These are phyloP conservation scores for Paxillus ammoniavirescens DNA, from an alignment of 768 basidiomycete species.

Conservation along the genomic window DNA sequence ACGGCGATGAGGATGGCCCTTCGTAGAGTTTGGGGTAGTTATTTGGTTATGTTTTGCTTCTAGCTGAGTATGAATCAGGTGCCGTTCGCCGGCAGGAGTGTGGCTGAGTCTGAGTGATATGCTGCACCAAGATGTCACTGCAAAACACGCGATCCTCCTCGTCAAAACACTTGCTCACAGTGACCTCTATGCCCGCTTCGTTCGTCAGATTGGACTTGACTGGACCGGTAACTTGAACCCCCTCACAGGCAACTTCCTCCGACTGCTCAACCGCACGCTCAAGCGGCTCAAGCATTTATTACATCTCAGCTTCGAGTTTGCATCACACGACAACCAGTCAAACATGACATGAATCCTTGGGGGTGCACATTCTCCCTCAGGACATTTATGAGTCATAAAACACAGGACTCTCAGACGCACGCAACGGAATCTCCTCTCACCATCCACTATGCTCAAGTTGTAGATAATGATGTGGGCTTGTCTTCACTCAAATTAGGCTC, in stretches of 20 bases:
- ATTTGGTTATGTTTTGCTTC: slow-evolving; percentile 28
- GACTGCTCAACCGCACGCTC: slow-evolving; percentile 47
- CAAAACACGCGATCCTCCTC: slow-evolving; percentile 34
- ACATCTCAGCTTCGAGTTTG: slow-evolving; percentile 49
- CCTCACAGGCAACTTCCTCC: slow-evolving; percentile 49
- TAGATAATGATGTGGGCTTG: too few relatives aligned
- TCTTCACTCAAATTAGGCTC: too few relatives aligned
- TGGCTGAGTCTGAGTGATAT: too few relatives aligned
- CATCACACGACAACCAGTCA: slow-evolving; percentile 32
- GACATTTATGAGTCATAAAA: slow-evolving; percentile 37
- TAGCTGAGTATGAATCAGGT: slow-evolving; percentile 2
- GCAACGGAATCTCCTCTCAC: too few relatives aligned
- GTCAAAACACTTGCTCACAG: slow-evolving; percentile 40
- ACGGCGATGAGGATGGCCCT: slow-evolving; percentile 18
- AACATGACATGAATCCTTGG: slow-evolving; percentile 48
- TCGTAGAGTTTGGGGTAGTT: slow-evolving; percentile 9
- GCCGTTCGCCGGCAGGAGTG: too few relatives aligned
- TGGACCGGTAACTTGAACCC: slow-evolving; percentile 31
- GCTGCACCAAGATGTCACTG: slow-evolving; percentile 37
- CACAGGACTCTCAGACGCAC: too few relatives aligned
- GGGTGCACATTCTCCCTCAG: slow-evolving; percentile 43
- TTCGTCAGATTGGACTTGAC: slow-evolving; percentile 48
- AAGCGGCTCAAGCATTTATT: slow-evolving; percentile 37
- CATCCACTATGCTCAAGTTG: too few relatives aligned
- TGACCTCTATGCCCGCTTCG: slow-evolving; percentile 36